Evolutionary conservation across 2,329 filamentous ascomycete genomes (phyloP).

Genomic region (Ramularia endophylla): DNA sequence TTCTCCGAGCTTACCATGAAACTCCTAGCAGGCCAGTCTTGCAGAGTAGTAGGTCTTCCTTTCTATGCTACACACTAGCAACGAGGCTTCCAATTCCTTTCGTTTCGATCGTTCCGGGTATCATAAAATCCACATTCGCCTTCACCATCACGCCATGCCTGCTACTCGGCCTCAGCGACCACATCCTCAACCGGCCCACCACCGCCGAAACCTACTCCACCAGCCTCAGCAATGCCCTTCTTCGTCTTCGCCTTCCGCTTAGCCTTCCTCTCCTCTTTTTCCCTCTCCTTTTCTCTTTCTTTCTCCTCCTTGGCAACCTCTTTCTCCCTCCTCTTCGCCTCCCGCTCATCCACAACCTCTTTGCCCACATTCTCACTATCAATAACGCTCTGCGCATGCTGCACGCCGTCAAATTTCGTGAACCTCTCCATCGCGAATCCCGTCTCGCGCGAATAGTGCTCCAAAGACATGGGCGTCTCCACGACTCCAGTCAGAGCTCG

Average conservation of each 20-base stretch:
- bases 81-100: no score
- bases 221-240: conserved; percentile 18
- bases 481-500: conserved; percentile 49
- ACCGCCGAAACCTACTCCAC: conserved; percentile 16
- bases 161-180: not conserved
- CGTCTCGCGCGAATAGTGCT: conserved; percentile 35
- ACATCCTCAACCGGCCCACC: conserved; percentile 17
- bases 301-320: conserved; percentile 28
- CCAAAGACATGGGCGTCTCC: conserved; percentile 36
- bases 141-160: no score
- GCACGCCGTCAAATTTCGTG: conserved; percentile 29
- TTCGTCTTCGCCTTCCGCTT: conserved; percentile 28
- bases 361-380: conserved; percentile 25
- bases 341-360: conserved; percentile 29
- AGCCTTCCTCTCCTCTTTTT: conserved; percentile 25
- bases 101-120: no score
- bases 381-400: conserved; percentile 31
- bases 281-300: conserved; percentile 28
- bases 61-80: no score
- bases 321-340: conserved; percentile 32
- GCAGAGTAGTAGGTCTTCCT: no score
- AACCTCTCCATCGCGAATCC: conserved; percentile 34
- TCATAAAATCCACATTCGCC: no score
- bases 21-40: no score
- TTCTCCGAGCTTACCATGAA: no score